Evolutionary conservation across 495 filamentous ascomycete species (phyloP).

Genomic region (Evansstolkia leycettana): DNA sequence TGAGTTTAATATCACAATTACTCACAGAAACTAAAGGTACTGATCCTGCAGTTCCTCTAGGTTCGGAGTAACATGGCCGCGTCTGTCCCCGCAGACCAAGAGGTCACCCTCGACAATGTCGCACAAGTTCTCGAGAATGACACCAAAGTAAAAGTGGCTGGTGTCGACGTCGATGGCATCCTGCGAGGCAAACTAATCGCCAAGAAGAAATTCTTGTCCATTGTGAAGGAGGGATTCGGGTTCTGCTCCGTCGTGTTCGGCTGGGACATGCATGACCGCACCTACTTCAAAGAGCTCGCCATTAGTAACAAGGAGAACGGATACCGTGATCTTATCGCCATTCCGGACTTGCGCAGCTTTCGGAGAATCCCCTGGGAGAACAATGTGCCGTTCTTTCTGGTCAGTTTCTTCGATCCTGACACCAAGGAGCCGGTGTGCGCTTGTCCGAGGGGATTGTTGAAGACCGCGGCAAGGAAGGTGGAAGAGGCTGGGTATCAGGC

Average conservation of each 20-base stretch:
- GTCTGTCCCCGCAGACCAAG: neutral
- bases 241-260: conserved; percentile 96
- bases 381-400: conserved; percentile 82
- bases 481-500: conserved; percentile 55
- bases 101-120: conserved; percentile 1
- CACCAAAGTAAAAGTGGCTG: conserved; percentile 80
- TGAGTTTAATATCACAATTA: no score
- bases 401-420: conserved; percentile 62
- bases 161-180: conserved; percentile 81
- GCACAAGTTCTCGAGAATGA: conserved; percentile 36
- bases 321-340: conserved; percentile 78
- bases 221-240: conserved; percentile 75
- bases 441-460: conserved; percentile 70
- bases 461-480: conserved; percentile 52
- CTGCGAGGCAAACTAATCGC: conserved; percentile 90
- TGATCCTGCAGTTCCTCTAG: no score
- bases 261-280: conserved; percentile 96
- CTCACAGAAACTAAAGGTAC: no score
- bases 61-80: neutral
- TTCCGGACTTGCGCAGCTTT: conserved; percentile 71
- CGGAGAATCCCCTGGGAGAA: conserved; percentile 93
- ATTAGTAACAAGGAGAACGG: conserved; percentile 86
- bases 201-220: conserved; percentile 89
- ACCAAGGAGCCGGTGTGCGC: conserved; percentile 51
- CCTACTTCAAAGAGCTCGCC: conserved; percentile 67